Evolutionary conservation across 148 eudicot genomes (phyloP).

Genomic region (Chenopodium album): DNA sequence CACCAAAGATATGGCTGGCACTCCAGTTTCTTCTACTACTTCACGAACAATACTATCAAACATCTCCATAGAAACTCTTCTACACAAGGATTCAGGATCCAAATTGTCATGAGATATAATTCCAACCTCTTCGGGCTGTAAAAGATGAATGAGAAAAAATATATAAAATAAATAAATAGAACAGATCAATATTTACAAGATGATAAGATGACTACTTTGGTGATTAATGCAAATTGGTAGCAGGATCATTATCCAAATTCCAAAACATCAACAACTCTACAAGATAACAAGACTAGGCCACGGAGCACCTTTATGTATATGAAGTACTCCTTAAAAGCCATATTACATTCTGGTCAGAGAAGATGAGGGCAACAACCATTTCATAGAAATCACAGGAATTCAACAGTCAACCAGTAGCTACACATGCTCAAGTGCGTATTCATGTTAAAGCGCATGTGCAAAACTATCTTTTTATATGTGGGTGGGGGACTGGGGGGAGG

Average conservation of each 20-base stretch:
- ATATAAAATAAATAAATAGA: too few relatives aligned
- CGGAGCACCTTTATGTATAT: background rate
- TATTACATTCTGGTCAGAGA: background rate
- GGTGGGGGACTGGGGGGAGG: background rate
- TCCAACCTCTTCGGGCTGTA: conserved; percentile 84
- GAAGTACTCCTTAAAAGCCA: background rate
- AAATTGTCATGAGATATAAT: conserved; percentile 41
- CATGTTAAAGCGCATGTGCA: background rate
- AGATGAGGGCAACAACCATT: background rate
- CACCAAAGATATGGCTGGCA: conserved; percentile 65
- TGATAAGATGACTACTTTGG: background rate
- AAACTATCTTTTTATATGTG: background rate
- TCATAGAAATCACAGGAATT: background rate
- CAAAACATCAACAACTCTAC: too few relatives aligned
- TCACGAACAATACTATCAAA: conserved; percentile 87
- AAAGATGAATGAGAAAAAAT: background rate
- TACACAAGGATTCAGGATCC: conserved; percentile 33
- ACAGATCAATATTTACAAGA: background rate
- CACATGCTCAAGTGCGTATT: background rate
- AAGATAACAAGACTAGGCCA: too few relatives aligned
- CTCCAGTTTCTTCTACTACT: conserved; percentile 96
- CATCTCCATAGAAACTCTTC: conserved; percentile 79
- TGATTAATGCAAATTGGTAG: background rate
- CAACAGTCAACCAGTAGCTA: background rate
- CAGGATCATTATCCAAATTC: background rate